Conservation (phyloP, 169 alveolate species). For the Plasmodium vivax region DNA sequence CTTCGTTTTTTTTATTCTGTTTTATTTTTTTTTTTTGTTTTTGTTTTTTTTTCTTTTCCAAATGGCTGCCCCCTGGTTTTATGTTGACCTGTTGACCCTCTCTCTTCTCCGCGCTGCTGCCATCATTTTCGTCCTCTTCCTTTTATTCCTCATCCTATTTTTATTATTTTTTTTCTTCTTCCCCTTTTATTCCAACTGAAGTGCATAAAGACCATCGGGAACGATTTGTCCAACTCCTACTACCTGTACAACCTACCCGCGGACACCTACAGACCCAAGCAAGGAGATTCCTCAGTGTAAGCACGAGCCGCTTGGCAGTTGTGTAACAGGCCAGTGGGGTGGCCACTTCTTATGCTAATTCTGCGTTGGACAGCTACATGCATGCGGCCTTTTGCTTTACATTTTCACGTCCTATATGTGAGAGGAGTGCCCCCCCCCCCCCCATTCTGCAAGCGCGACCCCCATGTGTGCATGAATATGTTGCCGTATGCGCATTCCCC, state of each 20-base stretch:
- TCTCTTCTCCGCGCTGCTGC: neutral
- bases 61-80: neutral
- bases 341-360: neutral
- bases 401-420: neutral
- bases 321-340: neutral
- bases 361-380: neutral
- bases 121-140: slow-evolving; percentile 1
- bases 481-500: neutral
- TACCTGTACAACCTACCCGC: slow-evolving; percentile 77
- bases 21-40: neutral
- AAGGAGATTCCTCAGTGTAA: slow-evolving; percentile 78
- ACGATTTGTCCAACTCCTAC: slow-evolving; percentile 77
- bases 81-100: neutral
- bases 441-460: neutral
- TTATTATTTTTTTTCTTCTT: neutral
- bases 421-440: neutral
- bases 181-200: neutral
- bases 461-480: neutral
- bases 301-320: neutral
- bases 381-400: neutral
- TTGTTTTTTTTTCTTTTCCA: neutral
- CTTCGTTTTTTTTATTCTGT: neutral
- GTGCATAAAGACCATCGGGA: slow-evolving; percentile 75
- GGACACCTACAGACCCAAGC: slow-evolving; percentile 42
- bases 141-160: neutral